Evolutionary conservation across 208 protist genomes (phyloP), one percentile per base, ranked within the genome.

Genomic region (Eutreptiella sp.): DNA sequence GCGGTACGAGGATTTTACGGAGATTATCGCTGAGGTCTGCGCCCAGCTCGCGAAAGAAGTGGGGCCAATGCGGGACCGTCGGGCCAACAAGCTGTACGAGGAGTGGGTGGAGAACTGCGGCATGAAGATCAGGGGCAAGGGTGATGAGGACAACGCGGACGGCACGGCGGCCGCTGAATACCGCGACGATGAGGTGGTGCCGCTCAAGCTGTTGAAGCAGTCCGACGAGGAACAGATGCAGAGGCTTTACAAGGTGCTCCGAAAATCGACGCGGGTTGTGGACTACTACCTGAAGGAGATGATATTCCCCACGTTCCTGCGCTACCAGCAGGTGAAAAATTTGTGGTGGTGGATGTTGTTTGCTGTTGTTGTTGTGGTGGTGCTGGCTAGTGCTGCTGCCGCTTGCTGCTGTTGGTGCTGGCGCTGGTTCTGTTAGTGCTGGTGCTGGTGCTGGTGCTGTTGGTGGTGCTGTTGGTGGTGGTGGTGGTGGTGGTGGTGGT

Each of bases 1-100:
- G 24, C 65, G 71, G n/a, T 9, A 33, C 16, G 39, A 1, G 1
- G 66, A 72, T 24, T 62, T 62, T 26, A 54, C 9, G 11, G 16
- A 46, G 16, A 24, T 62, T n/a, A n/a, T 64, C 4, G 14, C 9
- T 14, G 53, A 64, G 4, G 4, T 64, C 11, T 52, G 43, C 27
- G 47, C 9, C 42, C 42, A 47, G 42, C 42, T 47, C 11, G n/a
- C 27, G 19, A 42, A 68, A 1, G 70, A 84, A 46, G 69, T 77
- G 1, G 76, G 76, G 5, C 78, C 73, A 7, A 64, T 46, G 53
- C 46, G 34, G 27, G 53, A 84, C 32, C 54, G 75, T 9, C 68
- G 69, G 24, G 46, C 76, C 2, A 57, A 31, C 16, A 57, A 57
- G 24, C 50, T 75, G 34, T 84, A 75, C 52, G 43, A 69, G 38